Conservation (phyloP, 1,284 basidiomycete species). For the Vanrija sp. region DNA sequence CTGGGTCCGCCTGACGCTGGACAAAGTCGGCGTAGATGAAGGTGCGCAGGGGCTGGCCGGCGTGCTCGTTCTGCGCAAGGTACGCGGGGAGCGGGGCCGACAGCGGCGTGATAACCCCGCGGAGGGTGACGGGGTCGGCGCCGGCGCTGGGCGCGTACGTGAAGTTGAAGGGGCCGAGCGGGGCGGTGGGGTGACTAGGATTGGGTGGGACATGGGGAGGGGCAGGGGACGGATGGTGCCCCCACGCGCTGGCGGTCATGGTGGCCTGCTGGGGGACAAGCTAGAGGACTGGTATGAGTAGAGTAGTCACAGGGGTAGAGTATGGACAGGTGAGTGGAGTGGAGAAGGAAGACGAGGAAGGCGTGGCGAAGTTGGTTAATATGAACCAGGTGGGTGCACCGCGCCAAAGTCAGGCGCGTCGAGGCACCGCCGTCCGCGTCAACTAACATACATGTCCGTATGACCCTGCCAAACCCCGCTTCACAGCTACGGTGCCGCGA, state of each 20-base stretch:
- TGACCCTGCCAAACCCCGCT: not conserved
- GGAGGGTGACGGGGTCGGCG: no score
- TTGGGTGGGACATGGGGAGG: not conserved
- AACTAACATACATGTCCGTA: not conserved
- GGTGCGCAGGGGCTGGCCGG: no score
- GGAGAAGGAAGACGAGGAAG: not conserved
- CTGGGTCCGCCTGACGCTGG: no score
- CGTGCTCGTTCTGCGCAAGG: no score
- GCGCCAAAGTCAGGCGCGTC: no score
- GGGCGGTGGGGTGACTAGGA: no score
- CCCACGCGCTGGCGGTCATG: not conserved
- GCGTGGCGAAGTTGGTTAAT: not conserved
- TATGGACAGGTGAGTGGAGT: not conserved
- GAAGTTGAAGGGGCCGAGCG: no score
- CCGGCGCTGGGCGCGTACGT: no score
- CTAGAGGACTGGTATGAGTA: not conserved
- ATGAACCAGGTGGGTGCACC: not conserved
- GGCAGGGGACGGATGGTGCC: not conserved
- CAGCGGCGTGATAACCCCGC: no score
- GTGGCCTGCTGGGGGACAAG: not conserved
- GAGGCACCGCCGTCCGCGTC: no score
- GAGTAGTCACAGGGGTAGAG: not conserved
- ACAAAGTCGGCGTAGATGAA: no score
- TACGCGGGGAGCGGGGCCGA: no score
- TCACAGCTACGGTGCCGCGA: not conserved